phyloP scores from a whole-genome alignment of 2,329 filamentous ascomycete species.

The Colletotrichum orchidophilum region DNA sequence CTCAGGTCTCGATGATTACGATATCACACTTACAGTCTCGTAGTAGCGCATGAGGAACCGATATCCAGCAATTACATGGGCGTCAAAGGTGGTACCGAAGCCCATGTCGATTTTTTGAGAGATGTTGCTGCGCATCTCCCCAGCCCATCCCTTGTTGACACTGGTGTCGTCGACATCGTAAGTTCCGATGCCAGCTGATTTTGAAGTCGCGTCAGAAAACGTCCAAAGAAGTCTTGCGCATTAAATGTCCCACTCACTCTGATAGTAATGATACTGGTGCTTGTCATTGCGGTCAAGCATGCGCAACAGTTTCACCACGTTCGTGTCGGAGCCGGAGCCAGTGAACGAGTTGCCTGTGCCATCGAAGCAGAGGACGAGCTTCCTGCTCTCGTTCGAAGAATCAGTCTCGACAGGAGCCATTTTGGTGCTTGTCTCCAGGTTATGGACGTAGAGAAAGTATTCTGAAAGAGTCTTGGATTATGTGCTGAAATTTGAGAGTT shows the following conservation, averaged over 20 bases:
- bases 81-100: slow-evolving; percentile 57
- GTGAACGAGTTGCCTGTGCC: slow-evolving; percentile 58
- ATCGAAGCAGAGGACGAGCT: slow-evolving; percentile 59
- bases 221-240: not conserved
- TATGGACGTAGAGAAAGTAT: not conserved
- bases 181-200: slow-evolving; percentile 57
- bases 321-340: slow-evolving; percentile 59
- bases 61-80: slow-evolving; percentile 62
- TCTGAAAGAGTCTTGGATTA: fast-evolving
- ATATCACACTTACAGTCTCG: slow-evolving; percentile 41
- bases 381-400: slow-evolving; percentile 38
- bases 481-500: fast-evolving
- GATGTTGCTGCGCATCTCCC: slow-evolving; percentile 43
- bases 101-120: slow-evolving; percentile 52
- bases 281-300: slow-evolving; percentile 55
- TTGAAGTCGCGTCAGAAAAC: not conserved
- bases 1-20: not conserved
- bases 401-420: not conserved
- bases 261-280: slow-evolving; percentile 59
- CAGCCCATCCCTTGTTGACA: slow-evolving; percentile 47
- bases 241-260: slow-evolving; percentile 45
- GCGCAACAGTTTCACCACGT: slow-evolving; percentile 60
- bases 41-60: slow-evolving; percentile 65
- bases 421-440: not conserved
- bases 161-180: slow-evolving; percentile 55